Evolutionary conservation across 352 stramenopile genomes (phyloP), one percentile per base, ranked within the genome.

Genomic region (Globisporangium rhizosaccharum): DNA sequence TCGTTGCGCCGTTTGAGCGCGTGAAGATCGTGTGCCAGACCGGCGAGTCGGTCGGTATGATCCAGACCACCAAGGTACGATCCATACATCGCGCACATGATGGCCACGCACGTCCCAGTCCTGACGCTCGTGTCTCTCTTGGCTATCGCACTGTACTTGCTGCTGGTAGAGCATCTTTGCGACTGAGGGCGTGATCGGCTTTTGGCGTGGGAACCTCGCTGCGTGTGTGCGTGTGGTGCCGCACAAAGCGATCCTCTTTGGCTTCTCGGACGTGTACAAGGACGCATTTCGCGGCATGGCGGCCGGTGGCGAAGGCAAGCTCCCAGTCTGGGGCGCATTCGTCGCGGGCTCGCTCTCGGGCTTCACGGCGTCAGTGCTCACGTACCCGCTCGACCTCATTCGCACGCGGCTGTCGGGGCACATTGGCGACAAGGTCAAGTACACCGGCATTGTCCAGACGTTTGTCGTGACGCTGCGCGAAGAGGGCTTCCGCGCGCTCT

Each of bases 201-300:
- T 90, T 56, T 92, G 81, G 81, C 73, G 83, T 4, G 83, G 83
- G 61, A 92, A 92, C 59, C 58, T 77, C 49, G 79, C 83, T 2
- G 82, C 81, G 30, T 92, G 83, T 42, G 79, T 91, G 65, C 78
- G 83, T 33, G 76, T 92, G n/a, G 68, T 92, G 41, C 83, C 83
- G 7, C 79, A 90, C 65, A 92, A 91, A 47, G 83, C 80, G 6
- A 70, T 92, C 14, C 72, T 91, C 50, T 96, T 96, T 62, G 82
- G 75, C 45, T 94, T 84, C 56, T 93, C 85, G 26, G 87, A 96
- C 71, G 75, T 87, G 14, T 96, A 94, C 72, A 95, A 95, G 65
- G 81, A 91, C 50, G 42, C 85, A 7, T 82, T 94, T 60, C 70
- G 77, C 12, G 61, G 56, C 3, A 61, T 71, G 55, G 56, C 82